Evolutionary conservation across 305 asterid genomes (phyloP).

Genomic region (Rubia tinctorum): DNA sequence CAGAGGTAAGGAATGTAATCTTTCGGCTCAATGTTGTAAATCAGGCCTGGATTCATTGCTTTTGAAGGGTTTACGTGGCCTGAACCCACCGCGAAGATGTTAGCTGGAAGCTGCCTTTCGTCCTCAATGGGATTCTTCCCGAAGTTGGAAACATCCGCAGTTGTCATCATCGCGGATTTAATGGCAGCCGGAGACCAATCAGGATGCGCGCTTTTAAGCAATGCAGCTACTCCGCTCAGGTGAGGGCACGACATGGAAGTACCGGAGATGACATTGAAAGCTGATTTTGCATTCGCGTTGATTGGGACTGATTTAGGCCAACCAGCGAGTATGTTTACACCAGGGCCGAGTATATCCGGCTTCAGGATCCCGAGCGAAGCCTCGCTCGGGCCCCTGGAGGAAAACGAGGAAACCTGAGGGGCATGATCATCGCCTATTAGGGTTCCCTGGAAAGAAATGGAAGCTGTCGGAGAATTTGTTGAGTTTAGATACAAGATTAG

Average conservation of each 20-base stretch:
- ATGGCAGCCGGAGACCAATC: conserved; percentile 64
- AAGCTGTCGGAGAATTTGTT: conserved; percentile 14
- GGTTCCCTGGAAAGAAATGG: conserved; percentile 38
- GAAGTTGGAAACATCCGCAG: conserved; percentile 35
- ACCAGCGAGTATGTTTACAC: conserved; percentile 13
- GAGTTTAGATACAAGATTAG: conserved; percentile 21
- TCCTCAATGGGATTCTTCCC: conserved; percentile 37
- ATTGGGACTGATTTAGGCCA: conserved; percentile 31
- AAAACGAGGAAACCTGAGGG: conserved; percentile 19
- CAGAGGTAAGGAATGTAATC: conserved; percentile 46
- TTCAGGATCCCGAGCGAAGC: conserved; percentile 40
- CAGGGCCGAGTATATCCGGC: conserved; percentile 39
- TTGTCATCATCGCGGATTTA: conserved; percentile 67
- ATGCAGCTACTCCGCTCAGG: conserved; percentile 60
- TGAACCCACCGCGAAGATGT: conserved; percentile 37
- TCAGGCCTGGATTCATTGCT: conserved; percentile 51
- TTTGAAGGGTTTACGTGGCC: conserved; percentile 51
- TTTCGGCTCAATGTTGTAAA: conserved; percentile 34
- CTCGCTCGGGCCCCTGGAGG: conserved; percentile 27
- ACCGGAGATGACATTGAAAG: conserved; percentile 45
- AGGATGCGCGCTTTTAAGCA: conserved; percentile 54
- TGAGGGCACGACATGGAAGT: conserved; percentile 66
- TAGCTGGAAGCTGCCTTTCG: conserved; percentile 33
- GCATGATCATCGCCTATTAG: conserved; percentile 37
- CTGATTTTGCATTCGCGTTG: conserved; percentile 24